Conservation (phyloP, 2,329 filamentous ascomycete species). For the Coleophoma eucalyptorum region DNA sequence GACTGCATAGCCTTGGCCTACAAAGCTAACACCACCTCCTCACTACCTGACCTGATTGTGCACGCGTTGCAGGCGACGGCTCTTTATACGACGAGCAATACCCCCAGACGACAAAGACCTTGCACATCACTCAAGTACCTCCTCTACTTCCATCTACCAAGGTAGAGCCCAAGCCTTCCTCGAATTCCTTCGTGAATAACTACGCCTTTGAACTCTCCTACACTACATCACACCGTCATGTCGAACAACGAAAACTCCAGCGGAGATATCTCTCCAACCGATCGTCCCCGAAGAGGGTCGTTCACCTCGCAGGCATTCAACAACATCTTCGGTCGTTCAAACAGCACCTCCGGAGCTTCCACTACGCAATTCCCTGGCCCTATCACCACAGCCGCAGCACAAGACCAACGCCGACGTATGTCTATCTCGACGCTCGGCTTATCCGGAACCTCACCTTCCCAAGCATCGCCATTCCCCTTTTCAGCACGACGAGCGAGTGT, state of each 20-base stretch:
- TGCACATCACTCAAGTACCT: no score
- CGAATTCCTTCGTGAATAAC: no score
- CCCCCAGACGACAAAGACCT: no score
- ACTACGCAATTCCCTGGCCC: conserved; percentile 42
- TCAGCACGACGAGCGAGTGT: conserved; percentile 62
- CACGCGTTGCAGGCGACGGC: no score
- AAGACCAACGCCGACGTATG: conserved; percentile 62
- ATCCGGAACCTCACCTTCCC: conserved; percentile 66
- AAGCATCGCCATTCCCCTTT: conserved; percentile 44
- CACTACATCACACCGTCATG: conserved; percentile 28
- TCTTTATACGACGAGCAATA: no score
- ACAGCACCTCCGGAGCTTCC: conserved; percentile 40
- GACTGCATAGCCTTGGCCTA: no score
- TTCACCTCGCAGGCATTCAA: conserved; percentile 35
- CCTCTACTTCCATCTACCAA: no score
- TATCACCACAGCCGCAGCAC: conserved; percentile 44
- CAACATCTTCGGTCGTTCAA: conserved; percentile 52
- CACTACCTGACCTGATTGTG: no score
- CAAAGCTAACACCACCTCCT: no score
- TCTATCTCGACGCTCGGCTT: conserved; percentile 72
- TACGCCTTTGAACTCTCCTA: no score
- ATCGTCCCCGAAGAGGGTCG: conserved; percentile 40
- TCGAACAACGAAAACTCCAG: conserved; percentile 36
- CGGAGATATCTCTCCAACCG: conserved; percentile 30
- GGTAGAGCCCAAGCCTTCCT: no score